Evolutionary conservation across 345 rosid genomes (phyloP), one percentile per base, ranked within the genome.

Genomic region (Pseudoturritis turrita): DNA sequence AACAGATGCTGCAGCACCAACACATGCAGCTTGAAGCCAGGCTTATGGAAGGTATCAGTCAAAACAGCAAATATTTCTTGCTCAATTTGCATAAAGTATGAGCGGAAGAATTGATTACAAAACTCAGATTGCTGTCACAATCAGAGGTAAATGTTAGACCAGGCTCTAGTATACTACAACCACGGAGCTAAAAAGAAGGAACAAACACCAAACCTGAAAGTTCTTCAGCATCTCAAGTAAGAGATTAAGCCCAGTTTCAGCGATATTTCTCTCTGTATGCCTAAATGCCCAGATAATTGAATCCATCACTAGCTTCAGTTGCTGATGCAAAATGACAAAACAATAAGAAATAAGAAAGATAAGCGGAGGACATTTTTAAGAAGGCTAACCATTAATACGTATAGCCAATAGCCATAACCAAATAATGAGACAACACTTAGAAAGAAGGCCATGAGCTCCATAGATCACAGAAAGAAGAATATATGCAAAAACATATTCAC

Each of bases 231-330:
- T 92, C 83, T 87, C 99, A 79, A 96, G 74, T 57, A 96, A 75
- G 29, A 96, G 90, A 79, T 86, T 92, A 51, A 96, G 79, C 81
- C 98, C 99, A 41, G 99, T 92, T 83, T 96, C 98, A 26, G 99
- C 99, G 23, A 96, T 96, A 68, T 96, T 96, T 80, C 99, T 83
- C 75, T 96, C 99, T 8, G 98, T 96, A 84, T 96, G 99, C 79
- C 99, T 92, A 78, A 96, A 96, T 69, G 99, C 99, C 99, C 98
- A 92, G 71, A 96, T 96, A 57, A 96, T 96, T 40, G 98, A 90
- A 78, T 96, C 99, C 97, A 92, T 92, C 37, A 96, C 98, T 59
- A 96, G 90, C 88, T 90, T 96, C 36, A 96, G 76, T 90, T 96
- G 99, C 98, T 89, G 89, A 35, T 40, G 68, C 62, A 75, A 35